Conservation (phyloP, 148 eudicot species). For the Silene uniflora region DNA sequence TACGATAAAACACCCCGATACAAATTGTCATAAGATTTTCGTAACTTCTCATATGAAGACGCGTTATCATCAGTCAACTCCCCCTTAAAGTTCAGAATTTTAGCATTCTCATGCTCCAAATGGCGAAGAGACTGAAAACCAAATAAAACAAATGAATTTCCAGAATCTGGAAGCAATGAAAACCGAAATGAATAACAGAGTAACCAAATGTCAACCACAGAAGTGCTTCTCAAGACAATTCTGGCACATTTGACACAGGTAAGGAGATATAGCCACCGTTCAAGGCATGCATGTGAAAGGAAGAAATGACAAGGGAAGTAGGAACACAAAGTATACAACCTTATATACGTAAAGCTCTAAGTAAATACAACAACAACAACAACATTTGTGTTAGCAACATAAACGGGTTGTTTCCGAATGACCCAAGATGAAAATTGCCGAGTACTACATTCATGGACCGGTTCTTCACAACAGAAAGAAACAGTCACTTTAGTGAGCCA, state of each 20-base stretch:
- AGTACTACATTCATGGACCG: too few species aligned
- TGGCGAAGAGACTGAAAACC: slow-evolving; percentile 75
- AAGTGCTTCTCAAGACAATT: background rate
- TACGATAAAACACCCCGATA: slow-evolving; percentile 91
- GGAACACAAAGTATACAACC: slow-evolving; percentile 2
- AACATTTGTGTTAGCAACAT: too few species aligned
- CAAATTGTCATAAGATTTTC: slow-evolving; percentile 86
- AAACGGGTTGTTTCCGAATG: too few species aligned
- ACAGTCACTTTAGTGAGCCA: too few species aligned
- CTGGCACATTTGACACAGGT: background rate
- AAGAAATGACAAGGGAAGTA: background rate
- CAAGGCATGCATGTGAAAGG: background rate
- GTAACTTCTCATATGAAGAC: slow-evolving; percentile 82
- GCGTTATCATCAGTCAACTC: slow-evolving; percentile 94
- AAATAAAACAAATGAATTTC: slow-evolving; percentile 5
- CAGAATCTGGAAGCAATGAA: slow-evolving; percentile 6
- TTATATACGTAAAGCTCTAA: too few species aligned
- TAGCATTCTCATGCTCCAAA: slow-evolving; percentile 94
- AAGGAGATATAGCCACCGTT: background rate
- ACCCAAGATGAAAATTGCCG: too few species aligned
- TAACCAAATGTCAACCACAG: background rate
- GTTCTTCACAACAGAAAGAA: too few species aligned
- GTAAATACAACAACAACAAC: background rate
- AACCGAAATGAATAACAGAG: background rate
- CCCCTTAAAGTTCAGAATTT: slow-evolving; percentile 86